Conservation (phyloP, 1,284 basidiomycete species). For the Leccinum huronense region DNA sequence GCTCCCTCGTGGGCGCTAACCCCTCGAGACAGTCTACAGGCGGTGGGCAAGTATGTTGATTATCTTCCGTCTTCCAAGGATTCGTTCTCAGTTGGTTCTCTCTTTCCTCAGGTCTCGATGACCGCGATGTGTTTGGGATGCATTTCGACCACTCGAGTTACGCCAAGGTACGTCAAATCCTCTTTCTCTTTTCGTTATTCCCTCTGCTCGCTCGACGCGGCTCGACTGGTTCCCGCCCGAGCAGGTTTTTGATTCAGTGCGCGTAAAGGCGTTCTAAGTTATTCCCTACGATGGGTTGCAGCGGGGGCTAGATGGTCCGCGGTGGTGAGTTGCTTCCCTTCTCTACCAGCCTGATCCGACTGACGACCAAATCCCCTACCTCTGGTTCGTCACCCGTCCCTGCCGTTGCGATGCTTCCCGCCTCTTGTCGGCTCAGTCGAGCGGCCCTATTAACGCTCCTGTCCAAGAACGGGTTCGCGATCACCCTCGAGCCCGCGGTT, state of each 20-base stretch:
- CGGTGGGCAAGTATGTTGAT: constrained; percentile 56
- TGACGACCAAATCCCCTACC: neutral
- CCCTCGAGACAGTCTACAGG: constrained; percentile 46
- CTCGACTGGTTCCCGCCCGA: neutral
- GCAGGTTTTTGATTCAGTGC: constrained; percentile 45
- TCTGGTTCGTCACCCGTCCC: constrained; percentile 31
- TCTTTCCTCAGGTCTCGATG: constrained; percentile 55
- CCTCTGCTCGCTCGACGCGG: no score
- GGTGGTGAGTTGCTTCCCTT: constrained; percentile 46
- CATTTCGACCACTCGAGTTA: constrained; percentile 80
- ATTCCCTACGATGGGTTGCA: constrained; percentile 63
- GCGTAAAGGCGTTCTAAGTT: constrained; percentile 45
- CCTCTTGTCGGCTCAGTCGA: constrained; percentile 3
- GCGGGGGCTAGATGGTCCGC: constrained; percentile 68
- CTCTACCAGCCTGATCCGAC: neutral
- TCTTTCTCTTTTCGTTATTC: neutral
- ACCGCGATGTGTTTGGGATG: constrained; percentile 60
- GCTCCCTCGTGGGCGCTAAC: constrained; percentile 55
- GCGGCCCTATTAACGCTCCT: constrained; percentile 10
- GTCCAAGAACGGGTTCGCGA: constrained; percentile 11
- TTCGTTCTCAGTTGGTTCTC: neutral
- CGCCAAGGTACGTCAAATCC: constrained; percentile 51
- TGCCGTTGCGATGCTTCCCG: neutral
- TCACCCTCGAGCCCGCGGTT: constrained; percentile 29
- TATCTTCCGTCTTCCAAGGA: neutral